Base-by-base conservation (phyloP, 148 eudicot genomes). In the Nepenthes gracilis region DNA sequence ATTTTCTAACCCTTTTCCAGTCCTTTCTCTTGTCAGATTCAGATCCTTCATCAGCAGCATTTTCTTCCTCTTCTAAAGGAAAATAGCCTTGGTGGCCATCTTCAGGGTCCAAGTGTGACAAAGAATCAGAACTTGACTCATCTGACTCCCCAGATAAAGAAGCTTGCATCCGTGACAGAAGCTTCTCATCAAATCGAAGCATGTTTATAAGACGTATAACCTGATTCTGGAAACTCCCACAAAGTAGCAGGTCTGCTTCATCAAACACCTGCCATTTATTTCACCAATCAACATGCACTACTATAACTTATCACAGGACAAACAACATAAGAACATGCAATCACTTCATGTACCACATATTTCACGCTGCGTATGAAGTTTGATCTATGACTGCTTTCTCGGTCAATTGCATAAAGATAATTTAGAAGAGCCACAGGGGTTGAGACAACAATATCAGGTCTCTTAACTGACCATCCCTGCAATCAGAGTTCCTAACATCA, bases 221-320 rank as follows among this genome's bases (percentile, higher is more conserved):
- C 76, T 92, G 91, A 84, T 88, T 85, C 74, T 84, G 94, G 64
- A 88, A 92, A 67, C 98, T 82, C 58, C 98, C 96, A 69, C 96
- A 86, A 33, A 92, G 94, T 60, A 88, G 67, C 77, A 92, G 71
- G 71, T 88, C 98, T 23, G 94, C 98, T 82, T 92, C 98, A 81
- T 92, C 98, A 74, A 92, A 92, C 36, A 92, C 97, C 97, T 92
- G 75, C 12, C 50, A 77, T 68, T 47, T 36, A 47, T 59, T 6
- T 34, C 49, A 55, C 33, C 53, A 63, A 57, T 49, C 43, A 55
- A 55, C 1, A 33, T 33, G 36, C 12, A 8, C 4, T 5, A 9
- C 32, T 4, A 55, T 33, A 33, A 13, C 6, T 55, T 36, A 55
- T 33, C 58, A 32, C 15, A n/a, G 6, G 55, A 5, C 55, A 52